A percentile compares a stretch with the other conserved stretches of the same genome.
Conservation (phyloP, 257 asterid species). For the Salvia splendens region DNA sequence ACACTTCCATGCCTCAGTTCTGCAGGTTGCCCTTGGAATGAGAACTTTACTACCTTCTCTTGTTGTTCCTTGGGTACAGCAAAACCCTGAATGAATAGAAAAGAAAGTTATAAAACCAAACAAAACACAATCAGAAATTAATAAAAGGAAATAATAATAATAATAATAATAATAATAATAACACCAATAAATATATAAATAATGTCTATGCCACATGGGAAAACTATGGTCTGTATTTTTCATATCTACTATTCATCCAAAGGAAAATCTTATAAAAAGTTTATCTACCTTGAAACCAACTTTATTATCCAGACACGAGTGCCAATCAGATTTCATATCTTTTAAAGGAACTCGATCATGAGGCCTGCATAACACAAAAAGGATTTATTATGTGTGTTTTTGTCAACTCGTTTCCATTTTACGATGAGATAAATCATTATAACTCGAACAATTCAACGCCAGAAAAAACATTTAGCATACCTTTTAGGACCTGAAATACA, state of each 20-base stretch:
- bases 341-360: conserved; percentile 81
- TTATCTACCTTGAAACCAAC: conserved; percentile 78
- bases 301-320: conserved; percentile 73
- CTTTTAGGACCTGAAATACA: conserved; percentile 95
- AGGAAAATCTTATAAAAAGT: neutral
- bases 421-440: conserved; percentile 13
- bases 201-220: neutral
- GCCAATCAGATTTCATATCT: conserved; percentile 93
- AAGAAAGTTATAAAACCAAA: conserved; percentile 6
- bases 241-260: neutral
- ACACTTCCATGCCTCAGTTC: conserved; percentile 93
- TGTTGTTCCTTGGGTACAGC: conserved; percentile 78
- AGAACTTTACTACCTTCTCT: conserved; percentile 71
- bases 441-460: neutral
- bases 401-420: neutral
- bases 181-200: neutral
- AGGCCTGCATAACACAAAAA: conserved; percentile 54
- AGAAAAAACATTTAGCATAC: conserved; percentile 32
- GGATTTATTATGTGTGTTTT: neutral
- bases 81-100: conserved; percentile 60
- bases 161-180: no score
- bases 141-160: neutral
- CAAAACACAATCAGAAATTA: neutral
- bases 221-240: conserved; percentile 3
- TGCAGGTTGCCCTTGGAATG: conserved; percentile 70